Evolutionary conservation across 345 rosid species (phyloP), one percentile per base, ranked within the genome.

Genomic region (Aquilaria sinensis): DNA sequence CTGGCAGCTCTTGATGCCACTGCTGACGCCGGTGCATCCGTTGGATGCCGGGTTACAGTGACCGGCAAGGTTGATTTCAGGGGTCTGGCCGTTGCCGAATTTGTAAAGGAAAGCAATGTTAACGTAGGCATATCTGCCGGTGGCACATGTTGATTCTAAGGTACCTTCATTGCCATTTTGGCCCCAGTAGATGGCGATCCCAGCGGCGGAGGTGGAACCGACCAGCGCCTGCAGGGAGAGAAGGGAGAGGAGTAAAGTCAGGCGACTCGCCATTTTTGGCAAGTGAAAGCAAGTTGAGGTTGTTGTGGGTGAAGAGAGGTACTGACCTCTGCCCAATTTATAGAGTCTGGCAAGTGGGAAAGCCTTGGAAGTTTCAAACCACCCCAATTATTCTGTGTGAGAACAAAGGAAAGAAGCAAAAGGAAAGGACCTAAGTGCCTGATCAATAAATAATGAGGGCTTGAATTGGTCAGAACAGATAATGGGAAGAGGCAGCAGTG

Each of bases 181-280:
- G 23, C 23, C 23, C 23, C 23, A 78, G 11, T 72, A 78, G 64
- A 75, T 64, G 30, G 77, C 54, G 48, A 78, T 78, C 53, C 75
- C 73, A 2, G 75, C 75, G 12, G 66, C 77, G 31, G 57, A 12
- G 2, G 69, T 61, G 56, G 56, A 37, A 15, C 31, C 50, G 6
- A 56, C 61, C 31, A 60, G 51, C 12, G 68, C 47, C 43, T 37
- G 43, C 0, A 37, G 34, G 57, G 57, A 3, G 3, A 69, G 23
- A 50, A 70, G 60, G 62, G 59, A 68, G 47, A 73, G 23, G 54
- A 77, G 58, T 14, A 69, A 31, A 10, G 45, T 13, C 43, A 12
- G 65, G 57, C 31, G 54, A 14, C 2, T 57, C 14, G 68, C 67
- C 77, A 78, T 69, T 51, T 51, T 65, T 48, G 2, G 5, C 8